These are phyloP conservation scores for Ananas comosus DNA, from an alignment of 176 grass and related monocot genomes.

Conservation along the genomic window DNA sequence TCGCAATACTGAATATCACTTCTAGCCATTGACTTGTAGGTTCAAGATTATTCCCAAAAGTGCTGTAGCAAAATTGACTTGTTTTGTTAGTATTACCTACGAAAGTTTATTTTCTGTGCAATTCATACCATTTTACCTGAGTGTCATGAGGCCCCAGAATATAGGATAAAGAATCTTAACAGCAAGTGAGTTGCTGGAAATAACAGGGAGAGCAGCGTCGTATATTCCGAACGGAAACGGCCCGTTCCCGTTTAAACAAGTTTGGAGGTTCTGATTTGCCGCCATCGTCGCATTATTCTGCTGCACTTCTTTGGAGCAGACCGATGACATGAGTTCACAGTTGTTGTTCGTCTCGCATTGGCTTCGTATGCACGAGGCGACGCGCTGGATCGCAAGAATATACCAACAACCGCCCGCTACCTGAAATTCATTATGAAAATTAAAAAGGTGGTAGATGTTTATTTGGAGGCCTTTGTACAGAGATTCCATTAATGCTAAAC, in stretches of 20 bases:
- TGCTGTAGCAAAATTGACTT: slow-evolving; percentile 33
- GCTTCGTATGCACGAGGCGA: slow-evolving; percentile 52
- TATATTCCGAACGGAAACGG: slow-evolving; percentile 77
- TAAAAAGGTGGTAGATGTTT: not conserved
- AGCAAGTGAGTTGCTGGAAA: slow-evolving; percentile 78
- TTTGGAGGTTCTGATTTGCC: slow-evolving; percentile 36
- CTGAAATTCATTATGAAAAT: slow-evolving; percentile 24
- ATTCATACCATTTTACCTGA: slow-evolving; percentile 44
- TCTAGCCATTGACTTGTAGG: slow-evolving; percentile 86
- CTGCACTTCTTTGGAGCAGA: slow-evolving; percentile 57
- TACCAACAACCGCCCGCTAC: slow-evolving; percentile 95
- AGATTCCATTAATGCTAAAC: not conserved
- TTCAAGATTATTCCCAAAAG: slow-evolving; percentile 88
- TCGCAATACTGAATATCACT: slow-evolving; percentile 86
- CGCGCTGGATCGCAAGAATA: slow-evolving; percentile 89
- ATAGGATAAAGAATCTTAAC: slow-evolving; percentile 94
- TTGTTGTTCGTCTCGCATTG: slow-evolving; percentile 57
- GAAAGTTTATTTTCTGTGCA: not conserved
- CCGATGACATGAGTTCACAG: slow-evolving; percentile 53
- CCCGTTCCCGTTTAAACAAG: slow-evolving; percentile 53
- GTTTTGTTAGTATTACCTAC: not conserved
- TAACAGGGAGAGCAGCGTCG: slow-evolving; percentile 73
- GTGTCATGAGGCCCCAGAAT: slow-evolving; percentile 98
- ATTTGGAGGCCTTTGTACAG: not conserved
- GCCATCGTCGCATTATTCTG: slow-evolving; percentile 31